Percentiles rank a stretch among this genome's conserved stretches.
Evolutionary conservation across 1,139 yeast genomes (phyloP).

Genomic region (Diutina pseudorugosa): DNA sequence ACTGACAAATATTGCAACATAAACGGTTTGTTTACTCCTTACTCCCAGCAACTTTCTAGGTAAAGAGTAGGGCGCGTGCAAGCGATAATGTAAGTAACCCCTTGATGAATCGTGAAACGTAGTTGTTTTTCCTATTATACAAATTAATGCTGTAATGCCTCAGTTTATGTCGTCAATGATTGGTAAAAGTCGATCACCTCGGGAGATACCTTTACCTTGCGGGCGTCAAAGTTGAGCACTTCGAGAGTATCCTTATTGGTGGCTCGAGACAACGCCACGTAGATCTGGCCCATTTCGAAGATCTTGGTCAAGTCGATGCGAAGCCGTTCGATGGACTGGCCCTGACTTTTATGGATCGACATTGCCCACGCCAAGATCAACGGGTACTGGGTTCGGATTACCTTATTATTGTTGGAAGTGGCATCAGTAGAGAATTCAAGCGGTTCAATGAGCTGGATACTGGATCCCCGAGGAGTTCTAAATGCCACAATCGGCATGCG

Average conservation of each 20-base stretch:
- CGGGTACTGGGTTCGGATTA: constrained; percentile 55
- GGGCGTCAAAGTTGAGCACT: not conserved
- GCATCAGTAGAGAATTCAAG: not conserved
- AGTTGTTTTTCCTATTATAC: no score
- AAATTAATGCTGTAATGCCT: no score
- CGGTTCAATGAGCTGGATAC: not conserved
- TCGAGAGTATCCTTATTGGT: constrained; percentile 14
- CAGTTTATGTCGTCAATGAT: not conserved
- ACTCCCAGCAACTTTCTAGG: no score
- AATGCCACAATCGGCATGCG: not conserved
- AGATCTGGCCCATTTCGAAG: constrained; percentile 92
- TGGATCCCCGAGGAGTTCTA: not conserved
- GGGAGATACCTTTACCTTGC: not conserved
- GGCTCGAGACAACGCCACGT: constrained; percentile 86
- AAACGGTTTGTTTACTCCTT: no score
- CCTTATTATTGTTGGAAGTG: not conserved
- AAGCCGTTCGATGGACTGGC: constrained; percentile 80
- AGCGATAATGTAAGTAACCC: no score
- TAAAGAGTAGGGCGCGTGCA: no score
- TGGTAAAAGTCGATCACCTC: not conserved
- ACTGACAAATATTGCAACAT: no score
- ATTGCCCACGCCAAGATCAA: constrained; percentile 89
- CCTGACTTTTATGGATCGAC: constrained; percentile 93
- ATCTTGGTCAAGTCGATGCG: constrained; percentile 66
- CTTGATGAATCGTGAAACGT: no score